Percentiles rank a stretch among this genome's conserved stretches.
Evolutionary conservation across 2,329 filamentous ascomycete species (phyloP).

Genomic region (Chaetomium globosum): DNA sequence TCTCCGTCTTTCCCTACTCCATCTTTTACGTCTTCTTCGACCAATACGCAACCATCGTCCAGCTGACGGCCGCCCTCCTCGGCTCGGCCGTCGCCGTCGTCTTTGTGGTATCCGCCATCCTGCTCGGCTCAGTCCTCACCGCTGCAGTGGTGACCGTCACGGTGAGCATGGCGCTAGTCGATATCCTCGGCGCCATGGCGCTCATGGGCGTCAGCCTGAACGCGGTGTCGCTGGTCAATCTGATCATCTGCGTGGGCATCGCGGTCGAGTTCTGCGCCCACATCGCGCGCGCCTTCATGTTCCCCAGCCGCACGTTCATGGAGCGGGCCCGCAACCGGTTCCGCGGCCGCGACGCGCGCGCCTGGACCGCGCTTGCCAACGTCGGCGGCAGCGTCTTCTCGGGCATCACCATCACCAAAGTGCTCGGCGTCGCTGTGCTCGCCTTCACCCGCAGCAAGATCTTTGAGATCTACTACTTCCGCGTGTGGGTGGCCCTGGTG

Average conservation of each 20-base stretch:
- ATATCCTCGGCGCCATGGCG: conserved; percentile 95
- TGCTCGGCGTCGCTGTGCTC: conserved; percentile 86
- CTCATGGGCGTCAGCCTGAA: conserved; percentile 87
- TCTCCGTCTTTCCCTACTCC: conserved; percentile 92
- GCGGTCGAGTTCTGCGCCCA: conserved; percentile 97
- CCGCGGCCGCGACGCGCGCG: conserved; percentile 78
- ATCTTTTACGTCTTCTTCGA: conserved; percentile 99
- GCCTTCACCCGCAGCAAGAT: conserved; percentile 97
- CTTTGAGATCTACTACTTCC: conserved; percentile 99
- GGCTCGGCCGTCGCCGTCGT: conserved; percentile 84
- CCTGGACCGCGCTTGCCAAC: conserved; percentile 92
- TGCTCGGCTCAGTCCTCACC: conserved; percentile 82
- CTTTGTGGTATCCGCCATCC: conserved; percentile 73
- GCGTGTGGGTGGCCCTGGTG: conserved; percentile 91
- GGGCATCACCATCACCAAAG: conserved; percentile 93
- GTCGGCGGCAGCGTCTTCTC: conserved; percentile 94
- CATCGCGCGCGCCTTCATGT: conserved; percentile 93
- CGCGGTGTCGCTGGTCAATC: conserved; percentile 90
- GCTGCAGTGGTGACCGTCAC: conserved; percentile 81
- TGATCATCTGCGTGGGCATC: conserved; percentile 96
- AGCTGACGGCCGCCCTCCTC: conserved; percentile 76
- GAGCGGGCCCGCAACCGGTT: conserved; percentile 78
- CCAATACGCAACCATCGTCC: conserved; percentile 85
- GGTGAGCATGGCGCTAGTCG: conserved; percentile 88
- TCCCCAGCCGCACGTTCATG: conserved; percentile 80